These are phyloP conservation scores for Blechomonas ayalai DNA, from an alignment of 208 protist species.

Conservation along the genomic window DNA sequence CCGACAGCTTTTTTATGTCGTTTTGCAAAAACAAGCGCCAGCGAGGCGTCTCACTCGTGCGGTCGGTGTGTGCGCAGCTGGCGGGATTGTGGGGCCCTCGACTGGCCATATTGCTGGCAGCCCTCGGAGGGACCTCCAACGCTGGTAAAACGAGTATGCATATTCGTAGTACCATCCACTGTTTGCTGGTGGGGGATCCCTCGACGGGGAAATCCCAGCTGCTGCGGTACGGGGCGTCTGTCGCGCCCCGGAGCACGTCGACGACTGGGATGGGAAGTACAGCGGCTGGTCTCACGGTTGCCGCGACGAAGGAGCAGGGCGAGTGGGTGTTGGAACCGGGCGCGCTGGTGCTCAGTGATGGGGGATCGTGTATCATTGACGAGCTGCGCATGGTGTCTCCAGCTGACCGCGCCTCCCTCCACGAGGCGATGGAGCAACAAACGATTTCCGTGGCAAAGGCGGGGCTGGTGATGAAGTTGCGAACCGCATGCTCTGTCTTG, in stretches of 20 bases:
- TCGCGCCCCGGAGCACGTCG: constrained; percentile 79
- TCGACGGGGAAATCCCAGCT: constrained; percentile 96
- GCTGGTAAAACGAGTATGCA: constrained; percentile 58
- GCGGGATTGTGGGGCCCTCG: constrained; percentile 75
- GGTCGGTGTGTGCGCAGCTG: constrained; percentile 66
- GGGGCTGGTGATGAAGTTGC: constrained; percentile 94
- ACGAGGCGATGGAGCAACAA: constrained; percentile 99
- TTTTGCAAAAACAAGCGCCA: constrained; percentile 36
- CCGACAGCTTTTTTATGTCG: constrained; percentile 65
- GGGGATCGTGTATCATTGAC: constrained; percentile 97
- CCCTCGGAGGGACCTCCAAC: constrained; percentile 55
- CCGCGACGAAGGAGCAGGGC: constrained; percentile 79
- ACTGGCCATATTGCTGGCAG: constrained; percentile 68
- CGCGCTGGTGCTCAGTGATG: constrained; percentile 95
- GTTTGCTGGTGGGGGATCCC: constrained; percentile 98
- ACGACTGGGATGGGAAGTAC: constrained; percentile 90
- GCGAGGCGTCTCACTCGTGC: constrained; percentile 41
- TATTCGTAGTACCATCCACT: constrained; percentile 93
- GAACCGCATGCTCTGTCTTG: constrained; percentile 91
- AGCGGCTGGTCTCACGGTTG: constrained; percentile 87
- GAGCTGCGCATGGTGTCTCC: constrained; percentile 95
- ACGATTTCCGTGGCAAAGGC: constrained; percentile 95
- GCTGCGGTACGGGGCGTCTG: constrained; percentile 67
- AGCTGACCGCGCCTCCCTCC: constrained; percentile 92
- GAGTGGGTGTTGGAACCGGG: constrained; percentile 95